Evolutionary conservation across 305 asterid species (phyloP), one percentile per base, ranked within the genome.

Genomic region (Rubia peregrina): DNA sequence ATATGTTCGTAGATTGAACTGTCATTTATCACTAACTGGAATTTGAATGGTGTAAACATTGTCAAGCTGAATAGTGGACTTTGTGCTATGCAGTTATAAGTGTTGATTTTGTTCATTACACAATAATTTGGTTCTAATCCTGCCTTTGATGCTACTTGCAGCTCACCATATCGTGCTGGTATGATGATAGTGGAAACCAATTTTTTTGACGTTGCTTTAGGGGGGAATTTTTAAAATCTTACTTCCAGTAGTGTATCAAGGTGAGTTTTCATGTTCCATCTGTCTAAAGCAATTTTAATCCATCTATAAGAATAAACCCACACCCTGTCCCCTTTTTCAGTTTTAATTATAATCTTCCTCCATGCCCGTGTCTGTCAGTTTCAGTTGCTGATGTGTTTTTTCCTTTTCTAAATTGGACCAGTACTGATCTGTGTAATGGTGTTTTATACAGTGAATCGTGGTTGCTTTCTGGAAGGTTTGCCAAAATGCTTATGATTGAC

Each of bases 401-500:
- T 16, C 26, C 0, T 38, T 16, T 9, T 42, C 26, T 14, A 16
- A 49, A 16, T 63, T 38, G 68, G 26, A 40, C 68, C 43, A 43
- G 9, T 51, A 19, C 9, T 46, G 41, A 60, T 17, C 56, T 24
- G 33, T 14, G 12, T 16, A 9, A 9, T 41, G 17, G 9, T 44
- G 44, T 42, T 51, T 75, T 69, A 26, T 10, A 65, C 86, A 88
- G 98, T 71, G 95, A 89, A 65, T 84, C 97, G 21, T 91, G 99
- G 95, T 77, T 92, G 88, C 96, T 95, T 82, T 90, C 99, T 76
- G 98, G 92, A 72, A 86, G 95, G 80, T 95, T 95, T 71, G 89
- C 91, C 43, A 95, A 88, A 87, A 86, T 95, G 95, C 94, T 95
- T 82, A 80, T 83, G 88, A 86, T 88, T 66, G 99, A 95, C 84